Percentiles rank a stretch among this genome's conserved stretches.
Evolutionary conservation across 257 asterid genomes (phyloP).

Genomic region (Asclepias syriaca): DNA sequence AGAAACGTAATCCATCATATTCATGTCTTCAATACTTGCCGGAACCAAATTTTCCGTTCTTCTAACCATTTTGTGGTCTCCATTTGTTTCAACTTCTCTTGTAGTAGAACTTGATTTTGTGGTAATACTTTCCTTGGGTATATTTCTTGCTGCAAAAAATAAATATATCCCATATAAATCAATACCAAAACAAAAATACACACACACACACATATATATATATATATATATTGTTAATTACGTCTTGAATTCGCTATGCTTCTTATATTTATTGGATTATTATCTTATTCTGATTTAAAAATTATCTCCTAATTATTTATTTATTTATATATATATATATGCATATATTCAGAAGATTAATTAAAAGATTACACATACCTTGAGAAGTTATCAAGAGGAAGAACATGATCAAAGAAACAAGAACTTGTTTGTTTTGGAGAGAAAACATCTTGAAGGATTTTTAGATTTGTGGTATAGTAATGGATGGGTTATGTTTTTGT

Average conservation of each 20-base stretch:
- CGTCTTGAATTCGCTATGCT: too few relatives aligned
- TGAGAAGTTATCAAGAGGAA: conserved; percentile 9
- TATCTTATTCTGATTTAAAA: too few relatives aligned
- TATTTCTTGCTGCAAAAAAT: conserved; percentile 7
- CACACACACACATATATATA: too few relatives aligned
- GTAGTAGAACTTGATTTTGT: not conserved
- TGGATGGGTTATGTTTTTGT: too few relatives aligned
- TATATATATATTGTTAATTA: too few relatives aligned
- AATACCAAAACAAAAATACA: not conserved
- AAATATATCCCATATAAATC: not conserved
- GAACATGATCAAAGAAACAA: conserved; percentile 5
- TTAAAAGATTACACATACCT: not conserved
- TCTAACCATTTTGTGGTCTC: not conserved
- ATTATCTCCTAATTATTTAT: too few relatives aligned
- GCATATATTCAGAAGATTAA: too few relatives aligned
- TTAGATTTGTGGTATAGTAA: too few relatives aligned
- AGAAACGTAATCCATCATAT: conserved; percentile 10
- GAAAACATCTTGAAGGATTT: not conserved
- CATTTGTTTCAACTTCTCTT: not conserved
- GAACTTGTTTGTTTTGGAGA: not conserved
- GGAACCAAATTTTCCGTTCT: not conserved
- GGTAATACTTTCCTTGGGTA: not conserved
- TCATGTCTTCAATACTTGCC: not conserved
- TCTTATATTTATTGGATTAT: too few relatives aligned
- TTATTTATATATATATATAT: too few relatives aligned